These are phyloP conservation scores for Bromus sterilis DNA, from an alignment of 176 grass and related monocot species.

Conservation along the genomic window DNA sequence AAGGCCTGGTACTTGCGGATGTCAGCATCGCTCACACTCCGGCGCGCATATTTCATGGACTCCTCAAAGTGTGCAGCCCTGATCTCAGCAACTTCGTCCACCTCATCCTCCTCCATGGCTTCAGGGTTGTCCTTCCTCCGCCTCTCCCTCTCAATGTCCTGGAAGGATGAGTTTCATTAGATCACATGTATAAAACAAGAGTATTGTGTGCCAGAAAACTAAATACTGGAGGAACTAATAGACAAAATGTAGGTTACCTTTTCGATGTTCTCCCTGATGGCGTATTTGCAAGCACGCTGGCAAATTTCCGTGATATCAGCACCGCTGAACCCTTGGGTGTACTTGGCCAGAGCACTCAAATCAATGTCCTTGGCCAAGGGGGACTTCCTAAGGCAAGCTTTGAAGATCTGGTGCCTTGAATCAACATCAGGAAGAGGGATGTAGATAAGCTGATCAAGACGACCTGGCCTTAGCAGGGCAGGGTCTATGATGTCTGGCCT, in stretches of 20 bases:
- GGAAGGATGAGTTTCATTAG: not conserved
- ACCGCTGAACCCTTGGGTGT: slow-evolving; percentile 91
- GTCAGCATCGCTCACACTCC: slow-evolving; percentile 78
- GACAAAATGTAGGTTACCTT: slow-evolving; percentile 23
- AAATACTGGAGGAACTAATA: not conserved
- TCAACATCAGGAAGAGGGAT: slow-evolving; percentile 79
- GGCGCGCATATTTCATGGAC: slow-evolving; percentile 78
- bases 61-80: slow-evolving; percentile 73
- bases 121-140: slow-evolving; percentile 61
- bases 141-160: slow-evolving; percentile 81
- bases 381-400: slow-evolving; percentile 81
- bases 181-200: not conserved
- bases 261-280: slow-evolving; percentile 86
- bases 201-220: not conserved
- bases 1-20: slow-evolving; percentile 87
- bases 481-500: slow-evolving; percentile 88
- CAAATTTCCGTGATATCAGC: slow-evolving; percentile 91
- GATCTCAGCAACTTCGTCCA: slow-evolving; percentile 73
- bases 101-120: slow-evolving; percentile 82
- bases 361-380: slow-evolving; percentile 78
- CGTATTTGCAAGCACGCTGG: slow-evolving; percentile 87
- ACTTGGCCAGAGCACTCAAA: slow-evolving; percentile 54
- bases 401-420: slow-evolving; percentile 69
- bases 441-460: slow-evolving; percentile 84
- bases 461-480: slow-evolving; percentile 74